Evolutionary conservation across 352 stramenopile genomes (phyloP), one percentile per base, ranked within the genome.

Genomic region (Globisporangium megalacanthum): DNA sequence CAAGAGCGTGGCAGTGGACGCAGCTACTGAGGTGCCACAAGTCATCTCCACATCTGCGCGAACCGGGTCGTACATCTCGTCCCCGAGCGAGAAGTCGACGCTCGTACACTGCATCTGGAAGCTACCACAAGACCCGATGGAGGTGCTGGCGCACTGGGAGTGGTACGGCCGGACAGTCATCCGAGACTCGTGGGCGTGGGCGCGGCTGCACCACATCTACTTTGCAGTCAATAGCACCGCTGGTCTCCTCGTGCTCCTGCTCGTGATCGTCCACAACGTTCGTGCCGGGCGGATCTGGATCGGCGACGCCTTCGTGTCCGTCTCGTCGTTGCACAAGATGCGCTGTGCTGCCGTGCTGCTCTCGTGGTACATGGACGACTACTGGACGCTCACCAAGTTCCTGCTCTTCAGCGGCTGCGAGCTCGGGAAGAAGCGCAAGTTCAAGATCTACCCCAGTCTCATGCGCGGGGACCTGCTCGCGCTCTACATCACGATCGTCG

Each of bases 351-450:
- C 72, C 1, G 56, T 79, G 14, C 19, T 74, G 0, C 3, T 65
- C 5, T 65, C 65, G 6, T 77, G 68, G 55, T 64, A 66, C 52
- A 8, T 70, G 3, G 62, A 71, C 46, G 42, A 42, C 5, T 77
- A 68, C 37, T 79, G 71, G 71, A 66, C 65, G 1, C 48, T 79
- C 15, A 58, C 62, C 31, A 65, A 73, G 62, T 77, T 67, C 42
- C 57, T 50, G 1, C 57, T 77, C 61, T 63, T 53, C 20, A 60
- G 42, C 19, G 68, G 64, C 15, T 45, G 54, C 1, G 65, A 66
- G 10, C 44, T 72, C 19, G 56, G 56, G 4, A 56, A 47, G 1
- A 54, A 54, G 19, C 55, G 62, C 9, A 52, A 69, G 4, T 44
- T 39, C 8, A 39, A 39, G 35, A 56, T 70, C 10, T 65, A 76